Evolutionary conservation across 495 filamentous ascomycete genomes (phyloP).

Genomic region (Bathelium albidoporum): DNA sequence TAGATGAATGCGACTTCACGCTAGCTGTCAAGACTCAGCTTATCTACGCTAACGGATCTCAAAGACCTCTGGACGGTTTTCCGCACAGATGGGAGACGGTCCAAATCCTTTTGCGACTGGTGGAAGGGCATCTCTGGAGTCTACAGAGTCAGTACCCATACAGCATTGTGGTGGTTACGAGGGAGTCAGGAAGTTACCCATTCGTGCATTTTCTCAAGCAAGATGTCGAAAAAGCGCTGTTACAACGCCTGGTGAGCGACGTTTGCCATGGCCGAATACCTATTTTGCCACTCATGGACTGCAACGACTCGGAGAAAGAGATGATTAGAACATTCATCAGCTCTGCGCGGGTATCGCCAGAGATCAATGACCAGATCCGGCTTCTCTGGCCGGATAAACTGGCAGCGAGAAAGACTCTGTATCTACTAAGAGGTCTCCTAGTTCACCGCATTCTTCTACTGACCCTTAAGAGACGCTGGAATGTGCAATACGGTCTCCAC

Average conservation of each 20-base stretch:
- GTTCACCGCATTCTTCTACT: constrained; percentile 47
- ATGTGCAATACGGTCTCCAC: constrained; percentile 56
- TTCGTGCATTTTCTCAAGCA: constrained; percentile 34
- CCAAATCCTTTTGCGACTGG: constrained; percentile 35
- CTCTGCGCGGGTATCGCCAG: constrained; percentile 10
- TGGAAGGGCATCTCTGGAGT: constrained; percentile 24
- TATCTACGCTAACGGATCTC: constrained; percentile 57
- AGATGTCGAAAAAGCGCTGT: constrained; percentile 31
- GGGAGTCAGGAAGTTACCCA: constrained; percentile 28
- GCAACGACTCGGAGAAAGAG: constrained; percentile 10
- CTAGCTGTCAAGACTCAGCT: constrained; percentile 25
- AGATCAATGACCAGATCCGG: constrained; percentile 17
- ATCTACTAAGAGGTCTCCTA: constrained; percentile 52
- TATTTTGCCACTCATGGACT: constrained; percentile 23
- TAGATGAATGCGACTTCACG: constrained; percentile 30
- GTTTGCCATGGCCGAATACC: constrained; percentile 23
- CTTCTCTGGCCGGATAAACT: constrained; percentile 26
- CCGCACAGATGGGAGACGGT: constrained; percentile 49
- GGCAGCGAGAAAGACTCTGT: constrained; percentile 27
- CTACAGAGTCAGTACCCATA: constrained; percentile 30
- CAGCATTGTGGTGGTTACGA: constrained; percentile 36
- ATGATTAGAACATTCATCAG: constrained; percentile 30
- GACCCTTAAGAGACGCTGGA: constrained; percentile 52
- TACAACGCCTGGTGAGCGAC: constrained; percentile 25
- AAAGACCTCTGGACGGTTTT: constrained; percentile 43